A percentile compares a stretch with the other conserved stretches of the same genome.
Evolutionary conservation across 2,329 filamentous ascomycete genomes (phyloP).

Genomic region (Penicillium janthinellum): DNA sequence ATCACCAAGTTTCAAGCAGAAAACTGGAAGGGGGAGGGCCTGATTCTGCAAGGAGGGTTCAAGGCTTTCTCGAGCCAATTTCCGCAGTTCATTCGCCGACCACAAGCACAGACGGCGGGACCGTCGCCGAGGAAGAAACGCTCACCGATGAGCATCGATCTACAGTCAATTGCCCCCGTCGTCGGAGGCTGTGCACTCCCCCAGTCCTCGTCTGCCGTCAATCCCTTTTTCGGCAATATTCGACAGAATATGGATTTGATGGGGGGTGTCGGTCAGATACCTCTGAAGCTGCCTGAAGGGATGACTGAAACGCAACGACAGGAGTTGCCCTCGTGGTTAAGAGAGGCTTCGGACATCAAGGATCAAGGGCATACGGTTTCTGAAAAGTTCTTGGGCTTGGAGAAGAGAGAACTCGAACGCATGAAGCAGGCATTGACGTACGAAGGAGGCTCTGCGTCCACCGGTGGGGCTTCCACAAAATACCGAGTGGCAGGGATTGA

Average conservation of each 20-base stretch:
- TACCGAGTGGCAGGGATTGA: conserved; percentile 89
- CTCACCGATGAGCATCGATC: conserved; percentile 54
- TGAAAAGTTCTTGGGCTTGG: conserved; percentile 79
- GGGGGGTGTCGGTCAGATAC: conserved; percentile 83
- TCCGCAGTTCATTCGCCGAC: conserved; percentile 50
- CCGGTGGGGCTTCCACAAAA: conserved; percentile 43
- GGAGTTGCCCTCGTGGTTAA: conserved; percentile 75
- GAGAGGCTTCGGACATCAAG: conserved; percentile 62
- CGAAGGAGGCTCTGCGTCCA: conserved; percentile 53
- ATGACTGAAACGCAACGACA: conserved; percentile 52
- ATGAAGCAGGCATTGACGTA: conserved; percentile 80
- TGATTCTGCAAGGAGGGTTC: conserved; percentile 82
- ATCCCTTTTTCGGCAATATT: conserved; percentile 95
- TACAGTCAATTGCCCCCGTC: conserved; percentile 69
- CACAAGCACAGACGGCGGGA: conserved; percentile 32
- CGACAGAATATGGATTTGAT: conserved; percentile 95
- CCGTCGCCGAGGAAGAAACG: conserved; percentile 49
- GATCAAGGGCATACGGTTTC: conserved; percentile 81
- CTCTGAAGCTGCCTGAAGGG: conserved; percentile 59
- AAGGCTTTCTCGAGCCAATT: conserved; percentile 69
- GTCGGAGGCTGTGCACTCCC: conserved; percentile 88
- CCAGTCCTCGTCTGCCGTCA: conserved; percentile 62
- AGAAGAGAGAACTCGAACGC: conserved; percentile 82
- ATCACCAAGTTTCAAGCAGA: conserved; percentile 90
- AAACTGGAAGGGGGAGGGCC: conserved; percentile 72